Base-by-base conservation (phyloP, 2,329 filamentous ascomycete genomes). In the Elsinoe batatas region DNA sequence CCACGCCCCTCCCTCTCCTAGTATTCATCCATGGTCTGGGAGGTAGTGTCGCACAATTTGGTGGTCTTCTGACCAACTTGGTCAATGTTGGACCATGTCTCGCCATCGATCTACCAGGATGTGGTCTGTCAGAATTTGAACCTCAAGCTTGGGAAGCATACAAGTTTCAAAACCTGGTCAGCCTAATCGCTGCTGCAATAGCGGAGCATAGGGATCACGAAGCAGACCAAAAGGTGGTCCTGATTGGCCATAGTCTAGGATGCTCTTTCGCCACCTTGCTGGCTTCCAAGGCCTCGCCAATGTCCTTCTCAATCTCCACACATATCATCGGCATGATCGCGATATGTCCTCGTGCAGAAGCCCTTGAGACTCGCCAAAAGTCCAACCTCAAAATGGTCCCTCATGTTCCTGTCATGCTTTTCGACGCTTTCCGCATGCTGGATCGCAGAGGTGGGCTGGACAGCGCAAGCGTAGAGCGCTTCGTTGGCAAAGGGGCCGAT, bases 1-100 rank as follows among this genome's bases (percentile, higher is more conserved):
- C 88, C 1, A 78, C 80, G 0, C 84, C 87, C 0, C 72, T 96
- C 10, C 93, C 93, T 1, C 73, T 98, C 8, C 74, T 97, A 3
- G 90, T 97, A 42, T 95, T 94, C 66, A 77, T 97, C 57, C 93
- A 97, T 65, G 93, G 93, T 1, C 78, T 97, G 8, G 93, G 91
- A n/a, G 93, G 93, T 49, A 95, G 88, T 0, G 79, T 90, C 20
- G 85, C 89, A 10, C 93, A 97, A 66, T 97, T 96, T 66, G 80
- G 88, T 56, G 82, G 87, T 30, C 73, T 97, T 4, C 73, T 97
- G 13, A 85, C 82, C 17, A 93, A 88, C 68, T 76, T 98, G 47
- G 81, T 87, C 51, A 89, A 94, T 65, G 75, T 90, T 49, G 89
- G 87, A 11, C 85, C 90, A 47, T 95, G 91, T 67, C 77, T 95